These are phyloP conservation scores for Thalassiosira oceanica DNA, from an alignment of 352 stramenopile species.

Conservation along the genomic window DNA sequence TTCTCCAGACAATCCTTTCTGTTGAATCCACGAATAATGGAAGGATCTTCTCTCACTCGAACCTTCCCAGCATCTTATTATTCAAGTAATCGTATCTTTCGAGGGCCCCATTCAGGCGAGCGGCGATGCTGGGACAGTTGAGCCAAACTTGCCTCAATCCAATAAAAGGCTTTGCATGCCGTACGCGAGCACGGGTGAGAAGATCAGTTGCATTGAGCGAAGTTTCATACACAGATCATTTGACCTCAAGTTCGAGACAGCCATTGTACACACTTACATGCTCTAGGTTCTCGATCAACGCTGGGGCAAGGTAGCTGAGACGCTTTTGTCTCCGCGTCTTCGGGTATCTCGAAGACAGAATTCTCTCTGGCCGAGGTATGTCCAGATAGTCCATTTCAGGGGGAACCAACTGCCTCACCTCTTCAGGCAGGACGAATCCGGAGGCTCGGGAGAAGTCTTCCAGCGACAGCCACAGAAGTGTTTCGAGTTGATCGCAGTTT, in stretches of 20 bases:
- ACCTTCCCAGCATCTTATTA: constrained; percentile 41
- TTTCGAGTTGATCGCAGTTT: constrained; percentile 61
- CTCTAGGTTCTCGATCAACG: constrained; percentile 63
- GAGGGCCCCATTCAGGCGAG: constrained; percentile 39
- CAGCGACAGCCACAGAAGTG: constrained; percentile 62
- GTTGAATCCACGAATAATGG: no score
- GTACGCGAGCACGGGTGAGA: no score
- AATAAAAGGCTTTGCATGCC: no score
- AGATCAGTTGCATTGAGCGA: no score
- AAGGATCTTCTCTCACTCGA: constrained; percentile 42
- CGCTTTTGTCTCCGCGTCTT: constrained; percentile 50
- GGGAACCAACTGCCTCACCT: constrained; percentile 35
- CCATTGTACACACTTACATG: no score
- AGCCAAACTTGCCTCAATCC: constrained; percentile 51
- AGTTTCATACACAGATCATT: no score
- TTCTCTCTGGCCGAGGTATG: constrained; percentile 5
- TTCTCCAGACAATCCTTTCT: no score
- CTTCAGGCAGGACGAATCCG: constrained; percentile 24
- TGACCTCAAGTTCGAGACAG: no score
- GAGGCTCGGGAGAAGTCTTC: constrained; percentile 59
- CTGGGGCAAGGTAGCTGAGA: constrained; percentile 59
- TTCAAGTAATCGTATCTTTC: constrained; percentile 58
- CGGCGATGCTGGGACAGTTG: constrained; percentile 40
- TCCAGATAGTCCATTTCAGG: constrained; percentile 42
- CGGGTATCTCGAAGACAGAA: constrained; percentile 57